A percentile compares a stretch with the other conserved stretches of the same genome.
Evolutionary conservation across 257 asterid species (phyloP).

Genomic region (Plectranthus barbatus): DNA sequence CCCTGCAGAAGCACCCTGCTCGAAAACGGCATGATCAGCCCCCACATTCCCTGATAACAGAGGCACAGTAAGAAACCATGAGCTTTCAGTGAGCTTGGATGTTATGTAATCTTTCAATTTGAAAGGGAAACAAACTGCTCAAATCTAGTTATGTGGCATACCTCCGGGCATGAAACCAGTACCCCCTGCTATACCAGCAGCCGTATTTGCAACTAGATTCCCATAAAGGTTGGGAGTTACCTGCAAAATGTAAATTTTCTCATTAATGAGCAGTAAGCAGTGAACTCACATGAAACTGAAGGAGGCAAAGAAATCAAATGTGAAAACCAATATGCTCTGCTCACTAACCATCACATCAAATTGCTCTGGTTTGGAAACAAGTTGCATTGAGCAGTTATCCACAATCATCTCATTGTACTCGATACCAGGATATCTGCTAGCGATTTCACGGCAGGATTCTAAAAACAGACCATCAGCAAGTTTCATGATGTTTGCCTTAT

Average conservation of each 20-base stretch:
- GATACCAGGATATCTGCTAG: constrained; percentile 81
- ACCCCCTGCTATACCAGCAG: constrained; percentile 94
- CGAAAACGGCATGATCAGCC: constrained; percentile 80
- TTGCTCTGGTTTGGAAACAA: constrained; percentile 96
- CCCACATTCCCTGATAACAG: constrained; percentile 71
- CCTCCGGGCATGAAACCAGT: constrained; percentile 96
- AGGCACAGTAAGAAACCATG: neutral
- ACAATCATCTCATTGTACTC: constrained; percentile 87
- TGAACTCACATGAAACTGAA: too few relatives aligned
- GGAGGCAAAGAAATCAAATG: too few relatives aligned
- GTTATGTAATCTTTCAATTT: neutral
- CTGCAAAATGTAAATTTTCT: constrained; percentile 25
- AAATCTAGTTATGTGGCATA: constrained; percentile 15
- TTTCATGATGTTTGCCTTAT: constrained; percentile 98
- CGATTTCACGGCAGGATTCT: constrained; percentile 94
- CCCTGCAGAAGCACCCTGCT: constrained; percentile 98
- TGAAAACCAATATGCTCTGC: neutral
- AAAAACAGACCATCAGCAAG: constrained; percentile 96
- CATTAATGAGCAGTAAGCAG: neutral
- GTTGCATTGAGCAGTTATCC: constrained; percentile 99
- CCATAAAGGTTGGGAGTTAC: constrained; percentile 88
- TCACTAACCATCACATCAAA: constrained; percentile 90
- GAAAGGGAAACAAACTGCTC: neutral
- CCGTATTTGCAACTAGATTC: constrained; percentile 69
- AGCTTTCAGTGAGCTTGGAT: neutral